Base-by-base conservation (phyloP, 2,329 filamentous ascomycete genomes). In the Alternaria metachromatica region DNA sequence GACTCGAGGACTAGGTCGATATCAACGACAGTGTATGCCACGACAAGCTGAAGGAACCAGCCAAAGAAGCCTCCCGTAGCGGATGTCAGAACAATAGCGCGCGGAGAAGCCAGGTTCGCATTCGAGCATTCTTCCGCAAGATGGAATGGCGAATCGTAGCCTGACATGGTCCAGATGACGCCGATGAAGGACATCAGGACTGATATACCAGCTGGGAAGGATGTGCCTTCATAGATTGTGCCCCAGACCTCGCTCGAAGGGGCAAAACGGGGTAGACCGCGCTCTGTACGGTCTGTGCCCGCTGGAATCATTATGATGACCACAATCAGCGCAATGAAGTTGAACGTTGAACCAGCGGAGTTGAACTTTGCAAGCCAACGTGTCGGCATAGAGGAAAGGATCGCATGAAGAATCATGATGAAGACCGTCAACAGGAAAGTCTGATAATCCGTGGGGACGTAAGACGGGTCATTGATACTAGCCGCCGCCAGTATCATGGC, bases 91-190 rank as follows among this genome's bases (percentile, higher is more conserved):
- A 92, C 87, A 56, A 93, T 93, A 8, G 90, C 90, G 12, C 90
- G 87, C 0, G 90, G 90, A 10, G 89, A 87, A 28, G 91, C 90
- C 49, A 92, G 80, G 68, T 87, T 88, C 26, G 91, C 90, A 69
- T 93, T 93, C 63, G 88, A 89, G 78, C 90, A 93, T 78, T 93
- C 90, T 74, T 93, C 90, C 4, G 88, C 86, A n/a, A 93, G 79
- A 79, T 93, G 90, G 76, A 92, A 92, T 0, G 90, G 87, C 0
- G 85, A 85, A 76, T 92, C 89, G 74, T 91, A 91, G 44, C 89
- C 88, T 84, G 85, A 75, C 83, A 89, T 89, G 6, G 88, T 90
- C 89, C 89, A 91, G 66, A 91, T 90, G 33, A 91, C 89, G 26
- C 86, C 85, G 46, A 91, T 86, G 75, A 93, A 93, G 21, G 86